Evolutionary conservation across 1,139 yeast genomes (phyloP).

Genomic region (Hanseniaspora uvarum): DNA sequence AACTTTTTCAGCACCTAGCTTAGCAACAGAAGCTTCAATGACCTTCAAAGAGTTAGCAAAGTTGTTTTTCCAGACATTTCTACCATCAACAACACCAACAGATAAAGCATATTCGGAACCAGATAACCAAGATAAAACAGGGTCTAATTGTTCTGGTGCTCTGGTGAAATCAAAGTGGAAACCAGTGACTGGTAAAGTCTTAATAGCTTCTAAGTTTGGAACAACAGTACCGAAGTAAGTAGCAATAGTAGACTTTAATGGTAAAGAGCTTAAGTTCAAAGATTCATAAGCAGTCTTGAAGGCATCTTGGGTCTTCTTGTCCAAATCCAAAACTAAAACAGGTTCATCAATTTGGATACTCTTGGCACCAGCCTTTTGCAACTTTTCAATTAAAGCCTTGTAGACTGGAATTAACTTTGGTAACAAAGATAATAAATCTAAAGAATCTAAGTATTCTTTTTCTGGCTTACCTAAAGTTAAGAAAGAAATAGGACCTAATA

Average conservation of each 20-base stretch:
- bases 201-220: slow-evolving; percentile 86
- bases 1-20: slow-evolving; percentile 81
- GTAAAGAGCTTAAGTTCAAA: slow-evolving; percentile 38
- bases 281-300: slow-evolving; percentile 68
- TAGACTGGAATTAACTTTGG: slow-evolving; percentile 86
- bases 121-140: slow-evolving; percentile 56
- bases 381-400: slow-evolving; percentile 75
- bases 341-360: slow-evolving; percentile 97
- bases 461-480: slow-evolving; percentile 94
- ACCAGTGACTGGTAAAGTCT: slow-evolving; percentile 85
- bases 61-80: slow-evolving; percentile 99
- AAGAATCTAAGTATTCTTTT: slow-evolving; percentile 80
- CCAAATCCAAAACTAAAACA: slow-evolving; percentile 84
- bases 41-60: slow-evolving; percentile 72
- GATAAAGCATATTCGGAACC: slow-evolving; percentile 63
- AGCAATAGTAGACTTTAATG: slow-evolving; percentile 74
- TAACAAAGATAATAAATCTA: slow-evolving; percentile 82
- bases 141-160: slow-evolving; percentile 91
- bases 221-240: slow-evolving; percentile 97
- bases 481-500: slow-evolving; percentile 94
- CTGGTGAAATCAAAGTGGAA: slow-evolving; percentile 95
- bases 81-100: slow-evolving; percentile 95
- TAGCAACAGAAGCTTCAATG: slow-evolving; percentile 71
- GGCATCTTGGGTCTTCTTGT: slow-evolving; percentile 71
- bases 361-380: slow-evolving; percentile 89